These are phyloP conservation scores for Metarhizium anisopliae DNA, from an alignment of 2,329 filamentous ascomycete genomes.

Conservation along the genomic window DNA sequence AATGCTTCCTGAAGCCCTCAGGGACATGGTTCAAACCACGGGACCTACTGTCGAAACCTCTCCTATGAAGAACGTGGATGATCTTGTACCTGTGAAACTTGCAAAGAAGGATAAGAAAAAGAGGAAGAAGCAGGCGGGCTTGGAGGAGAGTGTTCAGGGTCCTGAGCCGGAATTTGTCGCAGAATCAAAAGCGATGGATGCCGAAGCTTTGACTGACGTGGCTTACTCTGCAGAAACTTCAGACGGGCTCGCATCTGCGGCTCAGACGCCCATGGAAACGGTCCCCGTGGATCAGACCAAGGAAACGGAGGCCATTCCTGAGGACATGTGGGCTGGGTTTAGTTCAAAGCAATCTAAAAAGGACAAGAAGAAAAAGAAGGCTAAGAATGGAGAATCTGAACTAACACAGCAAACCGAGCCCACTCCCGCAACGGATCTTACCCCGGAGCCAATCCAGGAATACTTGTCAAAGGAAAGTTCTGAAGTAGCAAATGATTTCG, in stretches of 20 bases:
- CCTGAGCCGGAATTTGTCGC: background rate
- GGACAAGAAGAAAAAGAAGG: slow-evolving; percentile 25
- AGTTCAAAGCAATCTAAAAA: slow-evolving; percentile 20
- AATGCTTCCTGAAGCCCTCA: no score
- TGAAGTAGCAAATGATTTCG: background rate
- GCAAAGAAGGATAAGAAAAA: slow-evolving; percentile 27
- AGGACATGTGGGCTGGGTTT: slow-evolving; percentile 21
- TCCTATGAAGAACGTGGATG: background rate
- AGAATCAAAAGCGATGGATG: background rate
- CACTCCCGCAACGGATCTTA: slow-evolving; percentile 7
- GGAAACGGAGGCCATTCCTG: slow-evolving; percentile 15
- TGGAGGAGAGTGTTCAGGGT: slow-evolving; percentile 9
- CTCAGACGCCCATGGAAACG: background rate
- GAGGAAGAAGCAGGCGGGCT: slow-evolving; percentile 15
- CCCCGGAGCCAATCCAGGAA: background rate
- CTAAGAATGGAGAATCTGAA: slow-evolving; percentile 22
- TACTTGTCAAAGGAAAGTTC: background rate
- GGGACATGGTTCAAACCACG: no score
- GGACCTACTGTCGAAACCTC: background rate
- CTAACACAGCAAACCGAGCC: slow-evolving; percentile 19
- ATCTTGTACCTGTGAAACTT: slow-evolving; percentile 13
- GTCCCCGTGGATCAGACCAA: background rate
- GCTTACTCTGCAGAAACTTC: background rate
- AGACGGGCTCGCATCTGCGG: slow-evolving; percentile 11
- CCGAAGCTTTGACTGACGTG: background rate